These are phyloP conservation scores for Rubia peregrina DNA, from an alignment of 305 asterid genomes.

Conservation along the genomic window DNA sequence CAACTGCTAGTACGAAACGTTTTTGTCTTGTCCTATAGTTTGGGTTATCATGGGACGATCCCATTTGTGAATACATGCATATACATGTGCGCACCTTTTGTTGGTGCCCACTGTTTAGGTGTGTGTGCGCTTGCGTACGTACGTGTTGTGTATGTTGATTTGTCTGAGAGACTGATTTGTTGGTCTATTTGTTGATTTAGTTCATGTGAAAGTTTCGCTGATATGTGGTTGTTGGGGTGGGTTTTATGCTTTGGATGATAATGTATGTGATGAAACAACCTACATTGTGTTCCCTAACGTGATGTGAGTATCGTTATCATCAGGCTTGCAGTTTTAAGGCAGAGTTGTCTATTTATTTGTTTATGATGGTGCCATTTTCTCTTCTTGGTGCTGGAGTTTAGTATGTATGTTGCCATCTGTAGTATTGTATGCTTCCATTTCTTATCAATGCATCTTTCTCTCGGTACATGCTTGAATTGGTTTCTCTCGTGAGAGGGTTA, in stretches of 20 bases:
- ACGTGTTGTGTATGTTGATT: conserved; percentile 32
- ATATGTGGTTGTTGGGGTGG: conserved; percentile 4
- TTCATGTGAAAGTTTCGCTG: background rate
- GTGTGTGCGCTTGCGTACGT: background rate
- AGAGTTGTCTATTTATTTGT: conserved; percentile 7
- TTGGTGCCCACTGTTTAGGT: conserved; percentile 10
- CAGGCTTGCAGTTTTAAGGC: conserved; percentile 5
- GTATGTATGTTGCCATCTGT: background rate
- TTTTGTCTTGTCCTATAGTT: background rate
- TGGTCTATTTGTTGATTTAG: background rate
- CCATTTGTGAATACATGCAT: conserved; percentile 26
- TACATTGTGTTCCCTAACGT: conserved; percentile 21
- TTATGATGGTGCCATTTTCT: background rate
- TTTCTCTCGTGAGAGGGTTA: background rate
- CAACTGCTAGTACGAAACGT: background rate
- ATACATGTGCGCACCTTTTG: conserved; percentile 18
- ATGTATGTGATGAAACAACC: conserved; percentile 7
- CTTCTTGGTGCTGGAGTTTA: background rate
- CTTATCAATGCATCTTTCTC: background rate
- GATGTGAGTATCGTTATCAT: background rate
- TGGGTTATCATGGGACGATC: background rate
- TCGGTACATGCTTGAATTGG: background rate
- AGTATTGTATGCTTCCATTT: background rate
- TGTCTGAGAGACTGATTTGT: conserved; percentile 21
- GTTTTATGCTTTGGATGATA: background rate